phyloP scores from a whole-genome alignment of 78 protist genomes.

The Planoprotostelium fungivorum region DNA sequence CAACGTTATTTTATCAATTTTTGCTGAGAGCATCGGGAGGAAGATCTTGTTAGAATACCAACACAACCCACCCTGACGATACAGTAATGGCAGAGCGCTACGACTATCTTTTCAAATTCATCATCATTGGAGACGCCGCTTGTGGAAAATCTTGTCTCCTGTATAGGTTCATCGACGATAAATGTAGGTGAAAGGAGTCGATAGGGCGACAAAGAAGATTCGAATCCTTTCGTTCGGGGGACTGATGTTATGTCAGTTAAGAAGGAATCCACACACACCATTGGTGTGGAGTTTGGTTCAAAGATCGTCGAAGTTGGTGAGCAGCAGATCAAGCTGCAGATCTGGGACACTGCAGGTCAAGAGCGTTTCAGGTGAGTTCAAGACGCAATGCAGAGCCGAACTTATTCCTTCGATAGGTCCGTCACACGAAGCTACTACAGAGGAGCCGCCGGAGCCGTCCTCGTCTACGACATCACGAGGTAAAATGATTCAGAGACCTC shows the following conservation, averaged over 20 bases:
- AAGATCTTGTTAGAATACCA: too few relatives aligned
- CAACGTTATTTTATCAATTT: too few relatives aligned
- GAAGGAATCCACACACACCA: slow-evolving; percentile 79
- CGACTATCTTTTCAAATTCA: slow-evolving; percentile 40
- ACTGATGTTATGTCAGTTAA: slow-evolving; percentile 16
- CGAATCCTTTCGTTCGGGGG: neutral
- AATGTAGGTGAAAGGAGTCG: too few relatives aligned
- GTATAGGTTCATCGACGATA: slow-evolving; percentile 58
- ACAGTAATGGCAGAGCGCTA: neutral
- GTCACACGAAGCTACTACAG: slow-evolving; percentile 83
- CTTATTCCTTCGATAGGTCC: slow-evolving; percentile 12
- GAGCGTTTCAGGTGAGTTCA: slow-evolving; percentile 67
- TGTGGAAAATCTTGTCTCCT: slow-evolving; percentile 51
- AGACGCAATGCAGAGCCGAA: neutral
- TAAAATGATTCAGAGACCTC: neutral
- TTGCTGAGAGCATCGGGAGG: too few relatives aligned
- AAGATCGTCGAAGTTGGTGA: slow-evolving; percentile 66
- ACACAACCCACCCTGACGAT: too few relatives aligned
- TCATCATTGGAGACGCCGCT: slow-evolving; percentile 35
- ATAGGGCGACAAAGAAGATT: neutral
- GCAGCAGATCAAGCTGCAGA: slow-evolving; percentile 72
- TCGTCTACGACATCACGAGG: slow-evolving; percentile 85
- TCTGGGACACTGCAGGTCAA: slow-evolving; percentile 84
- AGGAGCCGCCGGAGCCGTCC: slow-evolving; percentile 89
- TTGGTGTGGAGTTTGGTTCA: slow-evolving; percentile 92